Base-by-base conservation (phyloP, 108 stramenopile species). In the Cylindrotheca closterium region DNA sequence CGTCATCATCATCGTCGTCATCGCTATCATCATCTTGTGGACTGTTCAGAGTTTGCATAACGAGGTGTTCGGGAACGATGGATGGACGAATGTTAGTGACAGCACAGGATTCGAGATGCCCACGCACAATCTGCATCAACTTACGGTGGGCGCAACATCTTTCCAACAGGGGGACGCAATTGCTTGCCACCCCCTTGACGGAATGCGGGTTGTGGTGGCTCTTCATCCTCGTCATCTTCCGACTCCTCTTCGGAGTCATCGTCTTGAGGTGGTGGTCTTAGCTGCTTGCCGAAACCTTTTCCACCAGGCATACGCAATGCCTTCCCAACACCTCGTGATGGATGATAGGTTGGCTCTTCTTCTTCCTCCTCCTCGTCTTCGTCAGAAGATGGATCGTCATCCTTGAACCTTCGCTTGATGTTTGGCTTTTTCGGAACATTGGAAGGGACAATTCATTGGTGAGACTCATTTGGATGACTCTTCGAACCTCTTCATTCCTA, bases 111-210 rank as follows among this genome's bases (percentile, higher is more conserved):
- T 42, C 37, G 37, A 7, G 15, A 42, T 42, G 37, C 15, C 15
- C 37, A 42, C n/a, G n/a, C n/a, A n/a, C n/a, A n/a, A n/a, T n/a
- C n/a, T n/a, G n/a, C n/a, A n/a, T n/a, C n/a, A 15, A 76, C 71
- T 72, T 72, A 73, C 58, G 79, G 80, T 51, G 79, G 61, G 30
- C 78, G 82, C 47, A 92, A 67, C 42, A 84, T 80, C 55, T 92
- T 92, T n/a, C 91, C 91, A 17, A 80, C 75, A 0, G 76, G 61
- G 19, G 78, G 67, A 47, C 79, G 70, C n/a, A 93, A 75, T 47
- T 87, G 87, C 59, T 92, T 92, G 32, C 90, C 88, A 34, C 79
- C 85, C 21, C 64, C 60, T 7, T 65, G 65, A 19, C 46, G 61
- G 31, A 42, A 67, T 18, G 54, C 73, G 31, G 56, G 79, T 47